Base-by-base conservation (phyloP, 495 filamentous ascomycete genomes). In the Poronia punctata region DNA sequence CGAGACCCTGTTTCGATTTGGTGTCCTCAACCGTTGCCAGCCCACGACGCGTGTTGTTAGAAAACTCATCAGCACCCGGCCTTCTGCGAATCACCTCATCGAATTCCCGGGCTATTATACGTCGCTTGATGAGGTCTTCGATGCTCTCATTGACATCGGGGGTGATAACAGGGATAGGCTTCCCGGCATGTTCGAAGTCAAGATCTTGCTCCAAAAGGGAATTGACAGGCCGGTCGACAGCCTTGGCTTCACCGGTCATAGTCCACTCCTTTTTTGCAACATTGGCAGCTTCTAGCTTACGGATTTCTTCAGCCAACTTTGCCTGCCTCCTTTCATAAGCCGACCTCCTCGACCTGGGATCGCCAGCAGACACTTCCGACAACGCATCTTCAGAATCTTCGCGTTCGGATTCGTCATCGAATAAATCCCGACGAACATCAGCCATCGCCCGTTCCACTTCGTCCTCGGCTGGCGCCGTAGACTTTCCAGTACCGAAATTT, bases 121-220 rank as follows among this genome's bases (percentile, higher is more conserved):
- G 85, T 21, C 87, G 80, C 59, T 97, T 97, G 62, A 98, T 86
- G 36, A 98, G 75, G 11, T 83, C 86, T 59, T 97, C 92, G 39
- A 98, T 93, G 39, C 82, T 82, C 60, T 95, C 90, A 29, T 79
- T 90, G 8, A 93, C 75, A 56, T 96, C 90, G n/a, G 84, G 81
- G 0, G 93, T 97, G 50, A 95, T 87, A 21, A 96, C 84, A 3
- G 90, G 87, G 1, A 95, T 82, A 0, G 92, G 92, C 59, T 96
- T 97, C 45, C 92, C 93, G n/a, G 84, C 77, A 34, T 92, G 77
- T 60, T 98, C 92, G 52, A 96, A 97, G 38, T 97, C 92, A 10
- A 98, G 73, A 46, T 96, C 88, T 62, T 97, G 83, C 58, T 96
- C 93, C 2, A 98, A 75, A 0, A 98, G 74, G 1, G 89, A 95